phyloP scores from a whole-genome alignment of 2,329 filamentous ascomycete species.

The Penicillium corylophilum region DNA sequence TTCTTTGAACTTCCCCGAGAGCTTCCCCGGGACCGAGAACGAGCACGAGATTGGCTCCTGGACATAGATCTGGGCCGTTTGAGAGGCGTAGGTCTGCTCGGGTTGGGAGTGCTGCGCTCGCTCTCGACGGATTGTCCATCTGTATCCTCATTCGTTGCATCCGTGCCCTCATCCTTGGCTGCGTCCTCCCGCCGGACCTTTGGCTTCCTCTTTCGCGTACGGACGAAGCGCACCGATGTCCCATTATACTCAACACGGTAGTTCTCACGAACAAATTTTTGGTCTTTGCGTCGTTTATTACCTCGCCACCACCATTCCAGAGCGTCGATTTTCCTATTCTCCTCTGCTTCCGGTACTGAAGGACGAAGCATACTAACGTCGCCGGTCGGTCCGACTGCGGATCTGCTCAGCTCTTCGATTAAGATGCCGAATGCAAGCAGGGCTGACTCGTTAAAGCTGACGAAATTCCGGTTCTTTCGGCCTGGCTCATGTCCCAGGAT shows the following conservation, averaged over 20 bases:
- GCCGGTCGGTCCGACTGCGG: constrained; percentile 56
- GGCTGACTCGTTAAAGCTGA: constrained; percentile 62
- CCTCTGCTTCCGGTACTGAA: background rate
- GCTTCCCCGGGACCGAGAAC: no score
- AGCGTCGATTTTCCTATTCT: background rate
- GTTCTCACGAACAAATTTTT: background rate
- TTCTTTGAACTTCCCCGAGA: background rate
- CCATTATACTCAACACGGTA: background rate
- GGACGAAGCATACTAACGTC: constrained; percentile 53
- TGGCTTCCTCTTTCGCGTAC: background rate
- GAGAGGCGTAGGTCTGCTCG: background rate
- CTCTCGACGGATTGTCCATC: background rate
- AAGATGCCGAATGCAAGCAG: constrained; percentile 61
- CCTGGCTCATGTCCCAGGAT: constrained; percentile 27
- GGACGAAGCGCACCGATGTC: background rate
- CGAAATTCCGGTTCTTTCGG: constrained; percentile 44
- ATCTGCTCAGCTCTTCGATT: constrained; percentile 57
- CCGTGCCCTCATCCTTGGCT: background rate
- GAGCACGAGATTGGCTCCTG: no score
- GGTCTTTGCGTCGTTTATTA: background rate
- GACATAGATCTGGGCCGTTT: background rate
- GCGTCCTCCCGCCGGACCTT: background rate
- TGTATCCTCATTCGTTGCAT: background rate
- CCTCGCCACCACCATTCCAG: background rate
- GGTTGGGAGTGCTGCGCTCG: background rate